Evolutionary conservation across 2,329 filamentous ascomycete genomes (phyloP).

Genomic region (Massarina eburnea): DNA sequence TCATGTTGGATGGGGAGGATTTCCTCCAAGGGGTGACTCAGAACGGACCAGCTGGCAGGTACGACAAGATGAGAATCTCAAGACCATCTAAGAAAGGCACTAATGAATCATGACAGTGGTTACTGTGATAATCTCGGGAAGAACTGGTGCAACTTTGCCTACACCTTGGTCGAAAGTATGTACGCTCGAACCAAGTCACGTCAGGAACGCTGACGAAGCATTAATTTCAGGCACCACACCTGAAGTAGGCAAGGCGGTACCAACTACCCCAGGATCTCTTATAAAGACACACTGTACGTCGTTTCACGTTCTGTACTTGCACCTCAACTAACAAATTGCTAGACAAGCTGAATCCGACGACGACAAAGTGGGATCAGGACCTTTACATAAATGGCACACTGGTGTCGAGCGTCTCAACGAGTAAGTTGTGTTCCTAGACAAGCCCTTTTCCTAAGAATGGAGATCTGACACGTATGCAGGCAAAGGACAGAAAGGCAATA

Average conservation of each 20-base stretch:
- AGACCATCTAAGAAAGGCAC: neutral
- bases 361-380: conserved; percentile 26
- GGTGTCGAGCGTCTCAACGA: conserved; percentile 22
- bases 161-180: conserved; percentile 12
- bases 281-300: conserved; percentile 23
- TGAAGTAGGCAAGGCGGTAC: conserved; percentile 15
- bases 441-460: neutral
- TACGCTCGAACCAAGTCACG: too few relatives aligned
- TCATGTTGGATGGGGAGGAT: conserved; percentile 24
- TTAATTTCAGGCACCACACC: conserved; percentile 4
- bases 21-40: conserved; percentile 29
- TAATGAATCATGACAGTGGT: neutral
- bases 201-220: too few relatives aligned
- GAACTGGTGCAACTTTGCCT: conserved; percentile 28
- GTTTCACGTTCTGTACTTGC: too few relatives aligned
- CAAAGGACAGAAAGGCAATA: conserved; percentile 21
- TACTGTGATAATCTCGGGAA: conserved; percentile 19
- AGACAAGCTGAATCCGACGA: conserved; percentile 23
- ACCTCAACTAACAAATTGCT: neutral
- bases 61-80: neutral
- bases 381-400: conserved; percentile 24
- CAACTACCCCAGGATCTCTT: conserved; percentile 14
- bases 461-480: conserved; percentile 10
- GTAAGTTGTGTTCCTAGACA: conserved; percentile 8
- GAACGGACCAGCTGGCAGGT: conserved; percentile 16